These are phyloP conservation scores for Colletotrichum liaoningense DNA, from an alignment of 2,329 filamentous ascomycete species.

Conservation along the genomic window DNA sequence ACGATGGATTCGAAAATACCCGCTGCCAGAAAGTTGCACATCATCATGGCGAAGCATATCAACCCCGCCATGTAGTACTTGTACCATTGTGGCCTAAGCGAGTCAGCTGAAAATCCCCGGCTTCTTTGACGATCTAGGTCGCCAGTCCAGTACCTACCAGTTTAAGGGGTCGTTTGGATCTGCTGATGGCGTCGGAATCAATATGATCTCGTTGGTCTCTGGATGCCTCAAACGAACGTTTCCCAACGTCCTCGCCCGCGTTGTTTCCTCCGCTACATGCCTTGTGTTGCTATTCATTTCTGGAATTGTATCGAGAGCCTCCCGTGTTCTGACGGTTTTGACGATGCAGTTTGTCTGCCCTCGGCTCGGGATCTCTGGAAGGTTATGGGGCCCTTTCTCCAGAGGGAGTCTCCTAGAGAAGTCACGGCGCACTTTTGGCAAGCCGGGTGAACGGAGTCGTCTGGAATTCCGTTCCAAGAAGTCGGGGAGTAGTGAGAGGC, in stretches of 20 bases:
- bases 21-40: conserved; percentile 68
- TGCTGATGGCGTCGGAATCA: conserved; percentile 58
- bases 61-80: conserved; percentile 62
- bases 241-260: conserved; percentile 47
- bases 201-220: conserved; percentile 58
- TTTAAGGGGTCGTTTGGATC: conserved; percentile 65
- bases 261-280: background rate
- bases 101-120: conserved; percentile 3
- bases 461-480: background rate
- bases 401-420: background rate
- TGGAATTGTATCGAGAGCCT: background rate
- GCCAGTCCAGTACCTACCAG: conserved; percentile 49
- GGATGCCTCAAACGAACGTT: conserved; percentile 54
- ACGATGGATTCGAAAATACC: conserved; percentile 42
- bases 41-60: conserved; percentile 64
- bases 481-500: conserved; percentile 7
- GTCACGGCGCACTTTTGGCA: conserved; percentile 6
- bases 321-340: background rate
- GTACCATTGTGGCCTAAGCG: conserved; percentile 54
- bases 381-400: background rate
- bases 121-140: background rate
- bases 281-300: conserved; percentile 3
- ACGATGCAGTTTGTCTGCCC: background rate
- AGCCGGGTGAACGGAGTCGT: background rate
- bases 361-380: conserved; percentile 3